These are phyloP conservation scores for Komagataella pseudopastoris DNA, from an alignment of 805 yeast species.

Conservation along the genomic window DNA sequence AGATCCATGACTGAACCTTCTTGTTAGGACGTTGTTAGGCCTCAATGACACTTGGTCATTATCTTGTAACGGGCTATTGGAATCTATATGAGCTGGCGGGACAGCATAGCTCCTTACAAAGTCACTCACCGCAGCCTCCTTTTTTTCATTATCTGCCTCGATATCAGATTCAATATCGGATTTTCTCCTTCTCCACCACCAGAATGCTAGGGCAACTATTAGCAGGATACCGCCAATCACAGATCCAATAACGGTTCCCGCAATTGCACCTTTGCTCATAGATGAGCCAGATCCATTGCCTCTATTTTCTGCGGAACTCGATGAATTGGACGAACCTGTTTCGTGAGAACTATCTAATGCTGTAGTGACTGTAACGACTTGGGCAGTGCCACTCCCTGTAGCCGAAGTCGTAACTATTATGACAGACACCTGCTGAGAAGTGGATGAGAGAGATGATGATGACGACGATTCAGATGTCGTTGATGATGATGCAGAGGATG, in stretches of 20 bases:
- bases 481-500: constrained; percentile 6
- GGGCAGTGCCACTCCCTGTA: constrained; percentile 2
- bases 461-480: constrained; percentile 4
- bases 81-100: background rate
- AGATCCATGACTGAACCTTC: constrained; percentile 20
- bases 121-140: background rate
- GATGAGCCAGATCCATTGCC: background rate
- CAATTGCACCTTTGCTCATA: constrained; percentile 18
- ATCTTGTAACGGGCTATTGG: background rate
- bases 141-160: constrained; percentile 9
- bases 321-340: constrained; percentile 4
- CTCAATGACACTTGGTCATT: constrained; percentile 4
- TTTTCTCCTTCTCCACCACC: constrained; percentile 11
- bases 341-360: constrained; percentile 2
- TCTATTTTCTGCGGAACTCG: constrained; percentile 3
- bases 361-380: constrained; percentile 3
- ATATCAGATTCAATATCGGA: constrained; percentile 5
- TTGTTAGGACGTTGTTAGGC: constrained; percentile 10
- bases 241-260: constrained; percentile 20
- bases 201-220: constrained; percentile 6
- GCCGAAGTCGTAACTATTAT: constrained; percentile 8
- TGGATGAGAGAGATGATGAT: constrained; percentile 6
- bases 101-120: constrained; percentile 1
- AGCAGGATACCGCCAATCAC: constrained; percentile 12
- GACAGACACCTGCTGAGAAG: background rate